Evolutionary conservation across 805 yeast genomes (phyloP).

Genomic region (Hanseniaspora lindneri): DNA sequence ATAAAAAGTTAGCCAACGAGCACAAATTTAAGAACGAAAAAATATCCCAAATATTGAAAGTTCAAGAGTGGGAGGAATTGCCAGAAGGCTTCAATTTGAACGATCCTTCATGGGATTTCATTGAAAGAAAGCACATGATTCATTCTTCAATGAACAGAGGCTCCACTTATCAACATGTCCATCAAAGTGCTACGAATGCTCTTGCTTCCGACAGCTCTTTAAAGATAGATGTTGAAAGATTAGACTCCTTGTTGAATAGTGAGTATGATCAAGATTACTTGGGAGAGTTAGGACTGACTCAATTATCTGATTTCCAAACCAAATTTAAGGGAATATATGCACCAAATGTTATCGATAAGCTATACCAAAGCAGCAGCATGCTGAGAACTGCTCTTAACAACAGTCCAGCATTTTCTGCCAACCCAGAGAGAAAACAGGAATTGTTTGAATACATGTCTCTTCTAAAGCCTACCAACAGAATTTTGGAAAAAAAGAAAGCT

Average conservation of each 20-base stretch:
- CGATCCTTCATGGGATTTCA: constrained; percentile 1
- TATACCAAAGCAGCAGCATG: constrained; percentile 9
- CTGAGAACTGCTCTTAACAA: constrained; percentile 2
- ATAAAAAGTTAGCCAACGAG: constrained; percentile 9
- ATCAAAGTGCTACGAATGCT: constrained; percentile 4
- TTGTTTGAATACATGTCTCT: constrained; percentile 11
- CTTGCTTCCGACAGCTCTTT: background rate
- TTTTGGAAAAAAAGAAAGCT: constrained; percentile 6
- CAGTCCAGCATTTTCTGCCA: constrained; percentile 12
- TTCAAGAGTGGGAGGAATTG: constrained; percentile 4
- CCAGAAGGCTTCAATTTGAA: constrained; percentile 10
- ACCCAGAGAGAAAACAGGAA: constrained; percentile 13
- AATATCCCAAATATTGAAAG: background rate
- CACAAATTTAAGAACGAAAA: constrained; percentile 7
- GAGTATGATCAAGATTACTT: constrained; percentile 11
- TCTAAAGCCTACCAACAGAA: constrained; percentile 1
- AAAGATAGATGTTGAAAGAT: background rate
- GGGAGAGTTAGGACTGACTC: background rate
- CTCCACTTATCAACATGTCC: constrained; percentile 9
- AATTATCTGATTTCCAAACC: constrained; percentile 1
- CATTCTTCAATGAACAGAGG: constrained; percentile 1
- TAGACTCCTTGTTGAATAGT: constrained; percentile 11
- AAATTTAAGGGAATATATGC: constrained; percentile 13
- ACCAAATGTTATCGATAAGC: constrained; percentile 13
- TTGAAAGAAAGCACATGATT: constrained; percentile 13